Conservation (phyloP, 176 grass and related monocot genomes). For the Oryza glumipatula region DNA sequence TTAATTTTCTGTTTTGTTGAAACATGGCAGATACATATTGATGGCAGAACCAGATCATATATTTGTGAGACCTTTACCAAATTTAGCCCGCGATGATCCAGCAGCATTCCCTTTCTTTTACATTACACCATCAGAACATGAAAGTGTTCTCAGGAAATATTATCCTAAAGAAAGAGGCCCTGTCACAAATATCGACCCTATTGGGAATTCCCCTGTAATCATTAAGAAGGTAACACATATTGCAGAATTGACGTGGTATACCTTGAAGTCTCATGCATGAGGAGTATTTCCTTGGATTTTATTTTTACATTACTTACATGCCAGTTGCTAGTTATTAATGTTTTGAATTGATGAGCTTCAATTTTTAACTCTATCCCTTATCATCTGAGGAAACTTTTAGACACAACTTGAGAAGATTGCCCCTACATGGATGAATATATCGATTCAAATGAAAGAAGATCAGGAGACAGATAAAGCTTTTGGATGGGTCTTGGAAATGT, state of each 20-base stretch:
- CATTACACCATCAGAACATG: conserved; percentile 76
- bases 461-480: conserved; percentile 81
- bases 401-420: conserved; percentile 78
- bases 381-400: conserved; percentile 39
- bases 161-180: conserved; percentile 87
- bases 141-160: conserved; percentile 84
- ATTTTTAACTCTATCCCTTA: neutral
- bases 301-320: neutral
- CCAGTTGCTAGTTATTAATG: conserved; percentile 30
- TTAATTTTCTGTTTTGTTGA: conserved; percentile 23
- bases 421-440: conserved; percentile 98
- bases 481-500: conserved; percentile 99
- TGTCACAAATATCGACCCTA: conserved; percentile 76
- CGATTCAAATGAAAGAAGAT: conserved; percentile 95
- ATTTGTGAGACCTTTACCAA: conserved; percentile 91
- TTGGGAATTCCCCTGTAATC: conserved; percentile 97
- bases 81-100: conserved; percentile 70
- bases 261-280: neutral
- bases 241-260: neutral
- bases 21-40: conserved; percentile 77
- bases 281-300: neutral
- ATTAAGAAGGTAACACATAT: conserved; percentile 81
- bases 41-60: conserved; percentile 99
- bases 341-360: conserved; percentile 8
- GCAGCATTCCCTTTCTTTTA: conserved; percentile 94